A percentile compares a stretch with the other conserved stretches of the same genome.
Evolutionary conservation across 352 stramenopile species (phyloP).

Genomic region (Bremia lactucae): DNA sequence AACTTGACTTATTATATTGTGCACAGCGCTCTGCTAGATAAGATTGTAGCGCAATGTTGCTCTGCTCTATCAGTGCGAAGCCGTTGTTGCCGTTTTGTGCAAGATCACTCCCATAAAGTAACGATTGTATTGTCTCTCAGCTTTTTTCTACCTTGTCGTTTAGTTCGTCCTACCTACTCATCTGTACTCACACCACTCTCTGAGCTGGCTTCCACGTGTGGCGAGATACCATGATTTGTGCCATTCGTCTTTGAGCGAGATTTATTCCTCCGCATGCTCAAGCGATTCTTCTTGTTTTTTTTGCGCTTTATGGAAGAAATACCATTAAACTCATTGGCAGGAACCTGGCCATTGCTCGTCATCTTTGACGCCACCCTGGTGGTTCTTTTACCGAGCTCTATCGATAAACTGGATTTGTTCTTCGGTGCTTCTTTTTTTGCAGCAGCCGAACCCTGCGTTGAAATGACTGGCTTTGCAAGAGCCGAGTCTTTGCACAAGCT

Average conservation of each 20-base stretch:
- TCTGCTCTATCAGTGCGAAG: no score
- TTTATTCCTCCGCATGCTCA: slow-evolving; percentile 23
- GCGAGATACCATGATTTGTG: slow-evolving; percentile 22
- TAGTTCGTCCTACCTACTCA: slow-evolving; percentile 13
- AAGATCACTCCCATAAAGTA: slow-evolving; percentile 7
- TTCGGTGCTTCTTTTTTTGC: slow-evolving; percentile 7
- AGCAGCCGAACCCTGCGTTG: slow-evolving; percentile 4
- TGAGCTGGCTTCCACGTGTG: slow-evolving; percentile 28
- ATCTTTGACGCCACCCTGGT: slow-evolving; percentile 6
- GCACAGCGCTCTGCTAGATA: no score
- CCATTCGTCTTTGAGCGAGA: slow-evolving; percentile 13
- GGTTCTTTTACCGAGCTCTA: slow-evolving; percentile 5
- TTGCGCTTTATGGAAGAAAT: slow-evolving; percentile 14
- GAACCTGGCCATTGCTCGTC: slow-evolving; percentile 8
- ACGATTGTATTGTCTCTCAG: no score
- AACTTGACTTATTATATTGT: no score
- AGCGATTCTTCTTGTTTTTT: slow-evolving; percentile 18
- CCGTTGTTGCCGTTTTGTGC: no score
- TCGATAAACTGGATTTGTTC: slow-evolving; percentile 8
- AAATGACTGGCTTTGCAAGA: slow-evolving; percentile 6
- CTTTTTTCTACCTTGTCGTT: neutral
- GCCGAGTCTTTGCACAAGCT: slow-evolving; percentile 20
- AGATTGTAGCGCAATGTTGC: no score
- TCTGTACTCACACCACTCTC: slow-evolving; percentile 27
- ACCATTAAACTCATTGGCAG: slow-evolving; percentile 6